Evolutionary conservation across 202 grass and related monocot species (phyloP), one percentile per base, ranked within the genome.

Genomic region (Schoenoplectus tabernaemontani): DNA sequence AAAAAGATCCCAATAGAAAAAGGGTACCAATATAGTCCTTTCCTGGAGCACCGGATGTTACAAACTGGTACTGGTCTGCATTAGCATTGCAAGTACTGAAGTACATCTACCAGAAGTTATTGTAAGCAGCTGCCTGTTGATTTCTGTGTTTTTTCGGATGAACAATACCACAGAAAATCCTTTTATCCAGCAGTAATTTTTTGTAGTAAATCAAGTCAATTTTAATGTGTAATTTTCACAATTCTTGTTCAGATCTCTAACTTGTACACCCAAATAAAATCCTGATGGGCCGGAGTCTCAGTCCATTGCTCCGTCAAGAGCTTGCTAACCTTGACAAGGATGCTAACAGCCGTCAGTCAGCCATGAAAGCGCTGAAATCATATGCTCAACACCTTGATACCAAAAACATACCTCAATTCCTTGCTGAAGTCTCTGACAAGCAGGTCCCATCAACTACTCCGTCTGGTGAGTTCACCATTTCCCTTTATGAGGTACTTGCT

Each of bases 401-500:
- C 78, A 92, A 95, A 63, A 87, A 86, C 68, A 87, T 98, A 67
- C 88, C 89, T 7, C 89, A 89, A 84, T 97, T 97, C 63, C 89
- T 97, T 19, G 89, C 91, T 10, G 93, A 97, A 82, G 93, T 97
- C 44, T 97, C 93, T 5, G 93, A 97, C 86, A 85, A 83, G 80
- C 86, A 91, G 51, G 12, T 60, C 30, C 61, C 83, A 1, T 77
- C 79, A 19, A 80, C 59, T 8, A 36, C 82, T 16, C 46, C 91
- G 3, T 76, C 91, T 3, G 96, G 91, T 0, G 88, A 99, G 81
- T 95, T 91, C 85, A 99, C 96, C 59, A 99, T 99, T 62, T 98
- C 96, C 36, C 91, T 98, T 6, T 98, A 98, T 64, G 96, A 98
- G 81, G 90, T 98, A 0, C 88, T 98, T 15, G 96, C 96, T 19